Percentiles rank a stretch among this genome's conserved stretches.
phyloP scores from a whole-genome alignment of 2,329 filamentous ascomycete genomes.

The Trichoderma polysporum region DNA sequence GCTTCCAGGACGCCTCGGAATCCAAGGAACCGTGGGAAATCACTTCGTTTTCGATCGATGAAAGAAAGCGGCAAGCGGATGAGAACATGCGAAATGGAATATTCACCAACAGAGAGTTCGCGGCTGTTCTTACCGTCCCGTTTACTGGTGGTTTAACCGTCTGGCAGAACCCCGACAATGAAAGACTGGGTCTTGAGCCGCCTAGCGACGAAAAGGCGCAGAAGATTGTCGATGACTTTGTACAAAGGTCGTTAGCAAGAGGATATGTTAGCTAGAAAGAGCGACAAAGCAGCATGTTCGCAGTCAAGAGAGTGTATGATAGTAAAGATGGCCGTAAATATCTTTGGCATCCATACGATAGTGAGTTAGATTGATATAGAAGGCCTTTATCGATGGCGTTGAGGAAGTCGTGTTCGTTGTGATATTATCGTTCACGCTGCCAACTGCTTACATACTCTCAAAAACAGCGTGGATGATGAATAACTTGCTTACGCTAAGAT shows the following conservation, averaged over 20 bases:
- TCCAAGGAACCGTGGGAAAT: neutral
- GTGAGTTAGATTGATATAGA: neutral
- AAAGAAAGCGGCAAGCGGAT: neutral
- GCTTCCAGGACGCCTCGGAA: conserved; percentile 7
- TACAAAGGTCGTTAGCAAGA: neutral
- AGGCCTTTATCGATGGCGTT: neutral
- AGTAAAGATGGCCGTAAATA: neutral
- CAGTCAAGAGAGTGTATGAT: neutral
- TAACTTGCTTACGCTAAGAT: no score
- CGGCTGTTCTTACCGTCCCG: neutral
- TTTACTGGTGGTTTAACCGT: conserved; percentile 2
- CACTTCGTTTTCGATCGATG: neutral
- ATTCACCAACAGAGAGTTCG: neutral
- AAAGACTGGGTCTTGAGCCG: neutral
- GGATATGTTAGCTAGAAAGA: neutral
- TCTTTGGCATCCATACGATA: neutral
- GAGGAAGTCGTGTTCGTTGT: neutral
- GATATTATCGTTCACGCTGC: no score
- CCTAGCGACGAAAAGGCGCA: neutral
- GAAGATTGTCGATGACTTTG: neutral
- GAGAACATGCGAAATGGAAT: conserved; percentile 11
- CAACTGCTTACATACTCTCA: no score
- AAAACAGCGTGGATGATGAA: no score
- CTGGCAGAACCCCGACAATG: conserved; percentile 2
- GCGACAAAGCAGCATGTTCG: no score